Percentiles rank a stretch among this genome's conserved stretches.
Conservation (phyloP, 768 basidiomycete genomes). For the Phaeotremella skinneri region DNA sequence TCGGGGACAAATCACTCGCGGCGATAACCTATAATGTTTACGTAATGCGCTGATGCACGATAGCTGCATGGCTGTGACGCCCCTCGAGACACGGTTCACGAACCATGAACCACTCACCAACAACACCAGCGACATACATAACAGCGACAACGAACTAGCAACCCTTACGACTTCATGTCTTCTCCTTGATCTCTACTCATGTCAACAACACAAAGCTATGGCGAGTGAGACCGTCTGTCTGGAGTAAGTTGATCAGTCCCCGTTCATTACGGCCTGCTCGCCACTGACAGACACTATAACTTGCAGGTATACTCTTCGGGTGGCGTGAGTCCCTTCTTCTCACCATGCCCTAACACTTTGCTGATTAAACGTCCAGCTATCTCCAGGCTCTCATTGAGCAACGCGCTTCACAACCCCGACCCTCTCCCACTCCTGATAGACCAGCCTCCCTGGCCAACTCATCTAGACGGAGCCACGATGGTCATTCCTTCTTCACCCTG, state of each 20-base stretch:
- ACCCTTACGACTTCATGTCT: background rate
- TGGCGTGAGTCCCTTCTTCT: slow-evolving; percentile 25
- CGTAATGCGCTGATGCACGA: too few relatives aligned
- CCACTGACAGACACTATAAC: background rate
- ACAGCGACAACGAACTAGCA: too few relatives aligned
- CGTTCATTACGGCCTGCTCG: background rate
- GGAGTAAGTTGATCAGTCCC: slow-evolving; percentile 21
- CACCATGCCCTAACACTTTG: background rate
- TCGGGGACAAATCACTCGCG: too few relatives aligned
- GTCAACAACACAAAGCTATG: background rate
- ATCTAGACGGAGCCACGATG: slow-evolving; percentile 17
- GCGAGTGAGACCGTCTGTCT: slow-evolving; percentile 5
- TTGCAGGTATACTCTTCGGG: slow-evolving; percentile 33
- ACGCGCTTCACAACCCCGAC: slow-evolving; percentile 13
- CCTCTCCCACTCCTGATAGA: background rate
- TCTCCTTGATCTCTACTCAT: background rate
- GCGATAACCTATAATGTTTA: too few relatives aligned
- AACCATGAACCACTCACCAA: background rate
- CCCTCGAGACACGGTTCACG: too few relatives aligned
- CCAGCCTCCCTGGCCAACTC: background rate
- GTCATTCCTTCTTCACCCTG: slow-evolving; percentile 31
- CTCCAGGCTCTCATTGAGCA: slow-evolving; percentile 5
- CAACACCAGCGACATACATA: background rate
- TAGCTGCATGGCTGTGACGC: too few relatives aligned
- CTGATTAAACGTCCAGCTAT: background rate